Evolutionary conservation across 2,329 filamentous ascomycete species (phyloP).

Genomic region (Basipetospora chlamydospora): DNA sequence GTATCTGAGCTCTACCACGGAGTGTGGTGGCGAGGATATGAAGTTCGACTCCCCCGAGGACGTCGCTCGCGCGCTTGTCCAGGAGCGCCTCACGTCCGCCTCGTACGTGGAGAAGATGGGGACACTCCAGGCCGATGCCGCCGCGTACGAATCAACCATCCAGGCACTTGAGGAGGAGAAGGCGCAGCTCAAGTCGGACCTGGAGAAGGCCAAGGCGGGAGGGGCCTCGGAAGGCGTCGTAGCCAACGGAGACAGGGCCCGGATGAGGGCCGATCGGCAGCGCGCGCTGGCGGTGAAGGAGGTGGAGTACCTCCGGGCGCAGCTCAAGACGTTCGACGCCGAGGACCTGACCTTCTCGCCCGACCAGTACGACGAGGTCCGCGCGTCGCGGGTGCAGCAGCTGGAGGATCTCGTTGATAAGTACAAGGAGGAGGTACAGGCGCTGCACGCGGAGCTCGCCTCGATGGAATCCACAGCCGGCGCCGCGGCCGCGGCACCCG

Average conservation of each 20-base stretch:
- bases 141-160: slow-evolving; percentile 63
- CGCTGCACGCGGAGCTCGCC: slow-evolving; percentile 59
- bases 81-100: slow-evolving; percentile 67
- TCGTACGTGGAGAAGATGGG: slow-evolving; percentile 72
- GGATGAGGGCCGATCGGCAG: slow-evolving; percentile 70
- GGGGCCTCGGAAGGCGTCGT: slow-evolving; percentile 18
- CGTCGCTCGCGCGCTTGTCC: slow-evolving; percentile 68
- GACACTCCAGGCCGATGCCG: slow-evolving; percentile 60
- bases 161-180: slow-evolving; percentile 58
- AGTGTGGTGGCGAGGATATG: slow-evolving; percentile 43
- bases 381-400: slow-evolving; percentile 58
- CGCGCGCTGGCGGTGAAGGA: slow-evolving; percentile 78
- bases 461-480: slow-evolving; percentile 34
- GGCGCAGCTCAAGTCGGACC: slow-evolving; percentile 45
- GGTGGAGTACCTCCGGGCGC: slow-evolving; percentile 82
- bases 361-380: slow-evolving; percentile 62
- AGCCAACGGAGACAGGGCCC: slow-evolving; percentile 50
- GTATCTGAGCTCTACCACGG: slow-evolving; percentile 47
- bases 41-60: slow-evolving; percentile 83
- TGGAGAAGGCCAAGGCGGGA: slow-evolving; percentile 52
- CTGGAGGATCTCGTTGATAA: slow-evolving; percentile 77
- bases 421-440: slow-evolving; percentile 69
- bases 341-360: slow-evolving; percentile 81
- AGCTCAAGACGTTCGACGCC: slow-evolving; percentile 74
- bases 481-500: slow-evolving; percentile 21